Base-by-base conservation (phyloP, 371 early-diverging fungal species). In the Mortierella sp. region DNA sequence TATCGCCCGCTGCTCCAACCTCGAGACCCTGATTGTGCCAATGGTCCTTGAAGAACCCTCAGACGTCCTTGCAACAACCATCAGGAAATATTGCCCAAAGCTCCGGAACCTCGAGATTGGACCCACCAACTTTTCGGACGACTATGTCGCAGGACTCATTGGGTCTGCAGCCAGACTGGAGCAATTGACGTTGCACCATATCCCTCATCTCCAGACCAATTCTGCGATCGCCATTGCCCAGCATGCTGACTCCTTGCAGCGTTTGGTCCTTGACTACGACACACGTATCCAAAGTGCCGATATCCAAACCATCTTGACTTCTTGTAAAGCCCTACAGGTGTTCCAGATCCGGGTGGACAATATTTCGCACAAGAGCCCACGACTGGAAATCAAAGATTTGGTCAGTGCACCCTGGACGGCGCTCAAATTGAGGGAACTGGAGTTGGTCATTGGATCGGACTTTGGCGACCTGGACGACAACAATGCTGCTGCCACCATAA, bases 1-100 rank as follows among this genome's bases (percentile, higher is more conserved):
- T 68, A 68, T 68, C 38, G 68, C 68, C 11, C 68, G 68, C 68
- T 68, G 68, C 68, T 68, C 42, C 68, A 68, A 68, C 68, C 68
- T 68, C 24, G 68, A 68, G 34, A 68, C 68, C 24, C 68, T 68
- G 1, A 68, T 68, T 24, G 68, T 68, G 24, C 68, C 68, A 1
- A 68, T 68, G 68, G 68, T 68, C 24, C 68, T 68, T 2, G 68
- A 68, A 9, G 68, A 68, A 10, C 68, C 68, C 42, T 68, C 68
- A 9, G 68, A 68, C 68, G 68, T 68, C 10, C 68, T 68, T 21
- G 68, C 68, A 68, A 68, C 68, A 24, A 68, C 68, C 44, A 68
- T 68, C 38, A 38, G 42, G 68, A 68, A 68, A 24, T 68, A 68
- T 11, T 68, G 68, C 7, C 68, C 68, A 68, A 68, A 68, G 68